Base-by-base conservation (phyloP, 805 yeast species). In the Monosporozyma yasuniensis region DNA sequence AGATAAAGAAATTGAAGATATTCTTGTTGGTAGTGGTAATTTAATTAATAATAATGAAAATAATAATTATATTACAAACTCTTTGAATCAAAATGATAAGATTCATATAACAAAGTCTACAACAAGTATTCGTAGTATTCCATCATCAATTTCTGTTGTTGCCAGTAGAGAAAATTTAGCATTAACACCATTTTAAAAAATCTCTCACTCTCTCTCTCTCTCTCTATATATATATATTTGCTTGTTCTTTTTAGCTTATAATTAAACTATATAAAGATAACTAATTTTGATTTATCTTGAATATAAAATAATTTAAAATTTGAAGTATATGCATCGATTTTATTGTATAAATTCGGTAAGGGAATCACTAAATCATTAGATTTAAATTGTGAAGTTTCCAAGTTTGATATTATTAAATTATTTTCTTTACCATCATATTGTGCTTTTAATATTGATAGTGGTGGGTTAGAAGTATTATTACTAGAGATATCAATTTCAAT, bases 161-260 rank as follows among this genome's bases (percentile, higher is more conserved):
- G 93, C 95, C 1, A 90, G 84, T 65, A 75, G 96, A 57, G 95
- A 87, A 55, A 89, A 90, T 61, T 69, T 90, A 59, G 96, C 96
- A 5, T 87, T 90, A 61, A 87, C 86, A 10, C 71, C 71, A 44
- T 30, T 44, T 21, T 44, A 43, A 30, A 16, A 9, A 12, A 8
- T 12, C 14, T 11, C n/a, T n/a, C n/a, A n/a, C n/a, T n/a, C n/a
- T n/a, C n/a, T n/a, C n/a, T n/a, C n/a, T n/a, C n/a, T 19, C 19
- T 18, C 8, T 6, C 3, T 14, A 35, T 8, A 16, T 10, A 18
- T 35, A 4, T 35, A n/a, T 35, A 35, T 42, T 19, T 42, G 18
- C 10, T 42, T 14, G 3, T 27, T 42, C 19, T 18, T 6, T 8
- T 27, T 16, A 25, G 4, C 4, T 25, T 25, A 25, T 25, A 25